Evolutionary conservation across 2,329 filamentous ascomycete species (phyloP).

Genomic region (Sphaerostilbella broomeana): DNA sequence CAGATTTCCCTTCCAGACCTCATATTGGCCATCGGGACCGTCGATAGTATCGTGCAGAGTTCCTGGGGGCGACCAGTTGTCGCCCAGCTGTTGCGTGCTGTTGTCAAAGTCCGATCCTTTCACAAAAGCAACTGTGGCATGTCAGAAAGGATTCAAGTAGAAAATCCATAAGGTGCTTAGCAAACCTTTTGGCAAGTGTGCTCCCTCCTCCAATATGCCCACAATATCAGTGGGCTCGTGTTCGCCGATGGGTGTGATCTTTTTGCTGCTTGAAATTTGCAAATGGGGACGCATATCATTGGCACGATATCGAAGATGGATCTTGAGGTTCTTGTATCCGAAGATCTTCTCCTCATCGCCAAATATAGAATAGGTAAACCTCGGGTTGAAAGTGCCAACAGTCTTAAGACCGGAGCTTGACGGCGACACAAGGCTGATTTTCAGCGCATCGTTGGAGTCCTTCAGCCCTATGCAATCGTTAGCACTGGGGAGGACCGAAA

Average conservation of each 20-base stretch:
- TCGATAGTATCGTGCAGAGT: slow-evolving; percentile 59
- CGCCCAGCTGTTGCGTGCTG: slow-evolving; percentile 40
- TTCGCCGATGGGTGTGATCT: slow-evolving; percentile 62
- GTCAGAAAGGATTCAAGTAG: slow-evolving; percentile 1
- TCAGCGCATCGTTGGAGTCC: slow-evolving; percentile 56
- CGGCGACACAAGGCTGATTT: slow-evolving; percentile 52
- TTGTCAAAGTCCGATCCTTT: slow-evolving; percentile 55
- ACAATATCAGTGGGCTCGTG: slow-evolving; percentile 63
- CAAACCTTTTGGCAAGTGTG: slow-evolving; percentile 61
- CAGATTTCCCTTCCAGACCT: slow-evolving; percentile 78
- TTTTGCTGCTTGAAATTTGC: slow-evolving; percentile 62
- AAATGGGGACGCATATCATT: slow-evolving; percentile 74
- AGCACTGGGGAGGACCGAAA: neutral
- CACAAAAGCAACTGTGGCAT: slow-evolving; percentile 56
- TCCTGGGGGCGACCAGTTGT: slow-evolving; percentile 66
- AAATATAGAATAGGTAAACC: slow-evolving; percentile 87
- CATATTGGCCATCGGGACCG: slow-evolving; percentile 58
- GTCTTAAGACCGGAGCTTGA: slow-evolving; percentile 45
- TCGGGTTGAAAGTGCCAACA: slow-evolving; percentile 68
- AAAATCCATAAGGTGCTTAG: slow-evolving; percentile 13
- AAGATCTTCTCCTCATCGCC: slow-evolving; percentile 89
- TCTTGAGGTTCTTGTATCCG: slow-evolving; percentile 75
- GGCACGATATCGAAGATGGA: slow-evolving; percentile 62
- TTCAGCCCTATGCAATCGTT: slow-evolving; percentile 42
- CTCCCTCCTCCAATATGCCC: slow-evolving; percentile 54